These are phyloP conservation scores for Glonium stellatum DNA, from an alignment of 495 filamentous ascomycete species.

Conservation along the genomic window DNA sequence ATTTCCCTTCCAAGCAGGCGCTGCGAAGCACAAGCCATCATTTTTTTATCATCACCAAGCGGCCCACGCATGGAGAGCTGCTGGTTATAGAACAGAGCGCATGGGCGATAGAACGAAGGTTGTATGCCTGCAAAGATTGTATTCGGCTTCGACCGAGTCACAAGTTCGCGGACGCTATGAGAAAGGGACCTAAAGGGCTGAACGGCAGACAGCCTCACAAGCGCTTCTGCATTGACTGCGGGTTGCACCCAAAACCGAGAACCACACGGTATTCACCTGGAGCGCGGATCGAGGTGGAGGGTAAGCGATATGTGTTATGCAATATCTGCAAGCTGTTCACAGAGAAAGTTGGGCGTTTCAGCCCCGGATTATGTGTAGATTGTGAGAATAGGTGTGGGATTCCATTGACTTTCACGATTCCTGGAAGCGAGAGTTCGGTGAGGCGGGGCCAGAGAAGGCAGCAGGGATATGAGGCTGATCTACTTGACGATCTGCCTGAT, in stretches of 20 bases:
- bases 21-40: neutral
- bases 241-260: neutral
- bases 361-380: neutral
- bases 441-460: neutral
- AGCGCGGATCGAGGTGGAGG: neutral
- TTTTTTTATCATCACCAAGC: neutral
- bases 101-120: neutral
- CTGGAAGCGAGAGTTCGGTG: neutral
- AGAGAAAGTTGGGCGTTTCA: neutral
- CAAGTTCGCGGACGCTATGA: neutral
- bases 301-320: neutral
- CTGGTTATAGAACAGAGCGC: neutral
- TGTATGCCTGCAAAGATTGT: neutral
- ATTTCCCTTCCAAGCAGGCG: neutral
- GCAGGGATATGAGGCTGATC: neutral
- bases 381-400: neutral
- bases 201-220: neutral
- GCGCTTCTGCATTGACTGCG: slow-evolving; percentile 1
- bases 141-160: neutral
- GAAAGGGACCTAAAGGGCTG: neutral
- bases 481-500: neutral
- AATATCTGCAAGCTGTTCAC: neutral
- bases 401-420: neutral
- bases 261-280: slow-evolving; percentile 1
- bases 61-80: neutral